Base-by-base conservation (phyloP, 1,139 yeast species). In the Meyerozyma athensensis region DNA sequence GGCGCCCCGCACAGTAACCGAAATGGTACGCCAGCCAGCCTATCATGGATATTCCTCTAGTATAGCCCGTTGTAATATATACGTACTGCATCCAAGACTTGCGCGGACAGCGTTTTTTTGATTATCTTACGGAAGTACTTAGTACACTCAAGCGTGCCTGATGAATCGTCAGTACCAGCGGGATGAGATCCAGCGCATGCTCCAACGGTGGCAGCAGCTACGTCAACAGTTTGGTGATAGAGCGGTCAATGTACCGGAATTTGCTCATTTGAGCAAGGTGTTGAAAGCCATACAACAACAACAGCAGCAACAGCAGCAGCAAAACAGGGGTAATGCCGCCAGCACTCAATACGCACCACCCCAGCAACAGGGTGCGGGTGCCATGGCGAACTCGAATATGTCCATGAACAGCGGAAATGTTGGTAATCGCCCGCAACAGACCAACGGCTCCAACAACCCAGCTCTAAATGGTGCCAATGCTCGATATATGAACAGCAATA, bases 191-290 rank as follows among this genome's bases (percentile, higher is more conserved):
- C 74, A 67, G 50, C 65, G 62, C 47, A 59, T 64, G 23, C 53
- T 68, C 39, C 70, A 67, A 56, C 74, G 84, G 43, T 79, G 85
- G 84, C 79, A 77, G 46, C 81, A 76, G 52, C 61, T 80, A 46
- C 70, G 77, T 41, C 68, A 68, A 39, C 82, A 79, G 50, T 77
- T 66, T 49, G 85, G 86, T n/a, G 83, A 78, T 34, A 77, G 72
- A 45, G 86, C 80, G 1, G 69, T 70, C 8, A 74, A 73, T 43
- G 76, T 77, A 23, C 80, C 81, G 12, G 86, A 80, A 57, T 80
- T 74, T 53, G 68, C 74, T 33, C 79, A 76, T 44, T 67, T 79
- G 47, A 74, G 81, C 30, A 78, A 72, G 47, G 63, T 77, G 38
- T 62, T 79, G 43, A 74, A 74, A 49, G 68, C 64, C 37, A 73